Evolutionary conservation across 768 basidiomycete genomes (phyloP), one percentile per base, ranked within the genome.

Genomic region (Sarcomyxa edulis): DNA sequence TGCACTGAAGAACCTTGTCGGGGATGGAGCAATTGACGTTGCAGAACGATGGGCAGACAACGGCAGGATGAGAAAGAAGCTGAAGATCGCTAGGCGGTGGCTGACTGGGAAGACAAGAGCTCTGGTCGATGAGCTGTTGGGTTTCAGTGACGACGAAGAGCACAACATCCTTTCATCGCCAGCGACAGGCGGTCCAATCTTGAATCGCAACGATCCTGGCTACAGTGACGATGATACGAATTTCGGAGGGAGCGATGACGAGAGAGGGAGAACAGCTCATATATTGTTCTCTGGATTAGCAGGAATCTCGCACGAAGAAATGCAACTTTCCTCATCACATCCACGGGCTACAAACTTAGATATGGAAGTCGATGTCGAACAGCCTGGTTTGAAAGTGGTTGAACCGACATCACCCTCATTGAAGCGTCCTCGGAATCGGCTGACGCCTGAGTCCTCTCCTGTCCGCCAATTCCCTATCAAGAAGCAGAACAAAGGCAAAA

Each of bases 1-100:
- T 0, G 67, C 74, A 0, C 49, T 84, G 33, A 72, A 79, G 46
- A 88, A 89, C 47, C 53, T 86, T n/a, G 69, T 84, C 7, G 81
- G 81, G 3, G 66, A 71, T 30, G 72, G 69, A 1, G 67, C 68
- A 0, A 55, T 51, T 3, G 68, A 62, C 19, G 51, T 65, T 11
- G 81, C 74, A 2, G 59, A 63, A 11, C 62, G 65, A 26, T 84
- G 82, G 82, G 74, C 69, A 0, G 74, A 76, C 20, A 65, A 59
- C 24, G 69, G 66, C 2, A 69, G 63, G 35, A 47, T 70, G 36
- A 48, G 59, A 25, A 57, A 55, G 40, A 79, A 70, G 48, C 46
- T 79, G 14, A 58, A 62, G 3, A 53, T 66, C 3, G 55, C 83
- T 44, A 62, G 60, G 30, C 53, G 56, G 12, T 74, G 69, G 50